Evolutionary conservation across 2,329 filamentous ascomycete genomes (phyloP), one percentile per base, ranked within the genome.

Genomic region (Trichoderma sp.): DNA sequence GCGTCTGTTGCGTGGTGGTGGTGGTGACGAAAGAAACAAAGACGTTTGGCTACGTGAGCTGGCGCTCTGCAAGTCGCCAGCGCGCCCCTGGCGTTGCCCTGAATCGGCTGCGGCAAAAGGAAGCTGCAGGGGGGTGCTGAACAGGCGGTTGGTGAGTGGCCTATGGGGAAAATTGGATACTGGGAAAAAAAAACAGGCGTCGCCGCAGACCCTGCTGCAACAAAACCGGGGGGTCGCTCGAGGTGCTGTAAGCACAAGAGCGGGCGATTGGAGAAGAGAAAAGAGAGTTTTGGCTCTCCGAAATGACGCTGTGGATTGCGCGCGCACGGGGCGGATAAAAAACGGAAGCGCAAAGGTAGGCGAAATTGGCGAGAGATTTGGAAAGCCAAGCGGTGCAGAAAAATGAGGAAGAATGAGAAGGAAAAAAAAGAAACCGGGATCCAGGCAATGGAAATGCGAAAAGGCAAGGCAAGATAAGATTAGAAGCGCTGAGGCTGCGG

Each of bases 161-260:
- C 34, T 16, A 65, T 52, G 52, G 61, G 60, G 60, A 34, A 65
- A 65, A 65, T 65, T 65, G 61, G 61, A 65, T 56, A 64, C 60
- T 24, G n/a, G 24, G 13, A 56, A 63, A 52, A 61, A 63, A 64
- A 55, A 14, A 32, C 32, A 52, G 49, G 32, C 49, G 60, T 65
- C 37, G 54, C 34, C 39, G 63, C 54, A 66, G 63, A 39, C 63
- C 63, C 63, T 66, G 63, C 63, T 66, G 63, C 63, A 66, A 39
- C 63, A 43, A 43, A 66, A 58, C 60, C 60, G 60, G 60, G 60
- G 60, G 52, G 52, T 34, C 54, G 60, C 21, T 64, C 60, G 26
- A 64, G 49, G 60, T 26, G 26, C 26, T 26, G 26, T 64, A 64
- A 64, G 60, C 60, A n/a, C 34, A 56, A 56, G 39, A 51, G 32